Evolutionary conservation across 2,329 filamentous ascomycete species (phyloP).

Genomic region (Ophiobolus disseminans): DNA sequence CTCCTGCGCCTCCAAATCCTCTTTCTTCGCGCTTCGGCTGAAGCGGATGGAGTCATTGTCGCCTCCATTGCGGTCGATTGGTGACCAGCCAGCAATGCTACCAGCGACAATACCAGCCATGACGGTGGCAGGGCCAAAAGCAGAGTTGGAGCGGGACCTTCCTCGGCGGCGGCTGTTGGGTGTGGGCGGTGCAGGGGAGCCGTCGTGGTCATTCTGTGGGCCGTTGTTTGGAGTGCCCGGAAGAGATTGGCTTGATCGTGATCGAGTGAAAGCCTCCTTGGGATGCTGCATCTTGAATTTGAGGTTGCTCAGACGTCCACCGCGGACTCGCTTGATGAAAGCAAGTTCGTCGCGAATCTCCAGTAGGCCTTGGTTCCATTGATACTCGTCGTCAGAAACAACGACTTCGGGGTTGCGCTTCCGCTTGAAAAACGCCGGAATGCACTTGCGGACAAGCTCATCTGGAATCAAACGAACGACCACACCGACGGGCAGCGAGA

Average conservation of each 20-base stretch:
- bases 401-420: constrained; percentile 52
- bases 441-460: constrained; percentile 58
- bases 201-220: constrained; percentile 33
- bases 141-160: constrained; percentile 74
- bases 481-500: constrained; percentile 86
- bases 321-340: constrained; percentile 81
- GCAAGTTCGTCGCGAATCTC: constrained; percentile 82
- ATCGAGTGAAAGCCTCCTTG: constrained; percentile 70
- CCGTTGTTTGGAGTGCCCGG: constrained; percentile 70
- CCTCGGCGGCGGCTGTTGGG: constrained; percentile 65
- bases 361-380: constrained; percentile 73
- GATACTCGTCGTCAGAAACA: constrained; percentile 55
- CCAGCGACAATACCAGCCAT: constrained; percentile 86
- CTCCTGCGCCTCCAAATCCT: constrained; percentile 53
- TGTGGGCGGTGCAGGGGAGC: constrained; percentile 56
- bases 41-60: constrained; percentile 53
- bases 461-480: constrained; percentile 86
- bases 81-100: constrained; percentile 78
- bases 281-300: constrained; percentile 80
- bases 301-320: constrained; percentile 80
- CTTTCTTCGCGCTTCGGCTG: constrained; percentile 38
- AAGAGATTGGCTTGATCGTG: constrained; percentile 68
- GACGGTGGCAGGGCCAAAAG: constrained; percentile 75
- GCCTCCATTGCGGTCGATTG: constrained; percentile 62
- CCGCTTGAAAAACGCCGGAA: constrained; percentile 53